phyloP scores from a whole-genome alignment of 2,329 filamentous ascomycete genomes.

The Fusarium sp. region DNA sequence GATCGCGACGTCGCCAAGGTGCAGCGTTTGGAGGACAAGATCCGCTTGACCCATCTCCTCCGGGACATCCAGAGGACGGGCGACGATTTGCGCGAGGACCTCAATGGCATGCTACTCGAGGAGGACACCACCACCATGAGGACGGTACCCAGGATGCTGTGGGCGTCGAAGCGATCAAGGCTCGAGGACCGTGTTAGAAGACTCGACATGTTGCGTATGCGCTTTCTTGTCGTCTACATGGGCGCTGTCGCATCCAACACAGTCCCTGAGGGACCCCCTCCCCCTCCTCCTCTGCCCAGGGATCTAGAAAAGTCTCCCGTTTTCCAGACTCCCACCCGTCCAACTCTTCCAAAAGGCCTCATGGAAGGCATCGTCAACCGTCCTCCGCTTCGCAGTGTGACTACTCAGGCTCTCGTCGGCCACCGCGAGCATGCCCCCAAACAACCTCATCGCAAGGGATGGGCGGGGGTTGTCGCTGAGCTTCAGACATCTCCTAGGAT shows the following conservation, averaged over 20 bases:
- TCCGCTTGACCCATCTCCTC: constrained; percentile 71
- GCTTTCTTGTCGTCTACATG: constrained; percentile 77
- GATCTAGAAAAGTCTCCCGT: constrained; percentile 55
- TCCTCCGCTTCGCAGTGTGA: constrained; percentile 67
- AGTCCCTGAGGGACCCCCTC: constrained; percentile 53
- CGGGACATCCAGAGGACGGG: constrained; percentile 74
- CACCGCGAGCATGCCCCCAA: constrained; percentile 65
- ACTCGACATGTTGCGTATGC: constrained; percentile 74
- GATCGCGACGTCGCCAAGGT: constrained; percentile 73
- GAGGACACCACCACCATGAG: constrained; percentile 61
- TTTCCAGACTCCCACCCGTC: constrained; percentile 52
- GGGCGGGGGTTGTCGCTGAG: constrained; percentile 76
- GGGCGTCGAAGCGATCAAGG: constrained; percentile 68
- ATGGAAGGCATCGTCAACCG: constrained; percentile 62
- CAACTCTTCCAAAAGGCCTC: constrained; percentile 58
- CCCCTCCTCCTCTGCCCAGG: constrained; percentile 50
- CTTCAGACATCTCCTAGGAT: constrained; percentile 73
- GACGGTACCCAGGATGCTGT: constrained; percentile 68
- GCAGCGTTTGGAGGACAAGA: constrained; percentile 73
- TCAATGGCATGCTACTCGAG: constrained; percentile 68
- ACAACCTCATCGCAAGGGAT: constrained; percentile 67
- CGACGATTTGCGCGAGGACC: constrained; percentile 74
- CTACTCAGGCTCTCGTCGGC: constrained; percentile 67
- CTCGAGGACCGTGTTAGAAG: constrained; percentile 72
- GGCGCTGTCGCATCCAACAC: constrained; percentile 64